Evolutionary conservation across 805 yeast species (phyloP).

Genomic region (Monosporozyma solicola): DNA sequence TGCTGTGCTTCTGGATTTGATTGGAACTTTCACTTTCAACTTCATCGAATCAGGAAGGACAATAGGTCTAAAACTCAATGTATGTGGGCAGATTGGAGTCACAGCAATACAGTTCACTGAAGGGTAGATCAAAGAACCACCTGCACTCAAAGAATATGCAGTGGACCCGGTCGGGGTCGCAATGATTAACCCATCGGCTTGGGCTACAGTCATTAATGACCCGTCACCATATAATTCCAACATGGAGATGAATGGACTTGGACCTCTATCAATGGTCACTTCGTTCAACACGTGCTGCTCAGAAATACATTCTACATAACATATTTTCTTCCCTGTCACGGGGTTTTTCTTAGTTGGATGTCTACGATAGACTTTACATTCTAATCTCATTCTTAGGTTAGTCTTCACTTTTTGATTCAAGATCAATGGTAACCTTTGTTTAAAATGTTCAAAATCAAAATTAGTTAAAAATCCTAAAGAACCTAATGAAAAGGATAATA

Average conservation of each 20-base stretch:
- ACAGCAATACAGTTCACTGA: conserved; percentile 87
- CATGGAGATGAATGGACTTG: conserved; percentile 83
- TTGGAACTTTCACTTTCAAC: conserved; percentile 70
- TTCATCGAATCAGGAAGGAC: conserved; percentile 87
- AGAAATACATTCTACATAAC: conserved; percentile 32
- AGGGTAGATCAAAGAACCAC: conserved; percentile 90
- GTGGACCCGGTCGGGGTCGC: conserved; percentile 96
- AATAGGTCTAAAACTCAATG: conserved; percentile 84
- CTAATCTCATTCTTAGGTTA: conserved; percentile 76
- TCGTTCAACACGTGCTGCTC: conserved; percentile 76
- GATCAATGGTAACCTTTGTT: conserved; percentile 46
- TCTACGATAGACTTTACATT: conserved; percentile 58
- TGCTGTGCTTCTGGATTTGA: conserved; percentile 74
- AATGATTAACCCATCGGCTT: conserved; percentile 85
- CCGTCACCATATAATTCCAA: conserved; percentile 84
- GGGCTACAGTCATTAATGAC: conserved; percentile 73
- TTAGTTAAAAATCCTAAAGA: conserved; percentile 86
- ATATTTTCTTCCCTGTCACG: conserved; percentile 38
- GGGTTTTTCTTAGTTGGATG: conserved; percentile 27
- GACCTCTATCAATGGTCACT: conserved; percentile 84
- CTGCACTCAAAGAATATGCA: conserved; percentile 88
- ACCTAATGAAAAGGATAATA: conserved; percentile 77
- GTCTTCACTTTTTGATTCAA: conserved; percentile 63
- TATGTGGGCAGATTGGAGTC: conserved; percentile 93
- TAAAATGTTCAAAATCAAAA: conserved; percentile 66